phyloP scores from a whole-genome alignment of 2,329 filamentous ascomycete genomes.

The Hirsutella minnesotensis region DNA sequence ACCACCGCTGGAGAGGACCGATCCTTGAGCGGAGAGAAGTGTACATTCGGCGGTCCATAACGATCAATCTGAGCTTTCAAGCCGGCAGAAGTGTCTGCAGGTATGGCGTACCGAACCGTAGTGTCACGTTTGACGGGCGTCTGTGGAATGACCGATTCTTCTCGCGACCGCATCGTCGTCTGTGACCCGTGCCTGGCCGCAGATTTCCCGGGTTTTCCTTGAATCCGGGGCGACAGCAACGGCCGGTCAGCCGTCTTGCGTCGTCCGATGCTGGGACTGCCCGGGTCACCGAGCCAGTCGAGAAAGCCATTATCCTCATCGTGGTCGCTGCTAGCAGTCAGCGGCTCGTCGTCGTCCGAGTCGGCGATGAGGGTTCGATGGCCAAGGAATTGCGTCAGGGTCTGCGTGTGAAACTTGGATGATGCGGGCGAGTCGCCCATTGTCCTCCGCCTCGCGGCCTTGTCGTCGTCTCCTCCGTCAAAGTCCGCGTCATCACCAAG shows the following conservation, averaged over 20 bases:
- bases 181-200: not conserved
- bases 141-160: conserved; percentile 26
- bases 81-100: not conserved
- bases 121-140: conserved; percentile 23
- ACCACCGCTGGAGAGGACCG: conserved; percentile 16
- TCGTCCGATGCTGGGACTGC: conserved; percentile 14
- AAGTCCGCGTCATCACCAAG: conserved; percentile 12
- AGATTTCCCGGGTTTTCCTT: not conserved
- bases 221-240: not conserved
- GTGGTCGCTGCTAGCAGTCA: conserved; percentile 2
- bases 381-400: conserved; percentile 26
- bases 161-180: conserved; percentile 7
- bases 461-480: conserved; percentile 8
- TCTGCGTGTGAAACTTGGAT: conserved; percentile 27
- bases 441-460: conserved; percentile 16
- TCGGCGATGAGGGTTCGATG: conserved; percentile 19
- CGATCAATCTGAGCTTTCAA: conserved; percentile 21
- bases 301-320: conserved; percentile 16
- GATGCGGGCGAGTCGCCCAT: conserved; percentile 16
- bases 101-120: conserved; percentile 9
- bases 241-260: not conserved
- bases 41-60: conserved; percentile 21
- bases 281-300: conserved; percentile 19
- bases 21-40: conserved; percentile 26
- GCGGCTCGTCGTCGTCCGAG: conserved; percentile 25